phyloP scores from a whole-genome alignment of 2,329 filamentous ascomycete species.

The Hirsutella minnesotensis region DNA sequence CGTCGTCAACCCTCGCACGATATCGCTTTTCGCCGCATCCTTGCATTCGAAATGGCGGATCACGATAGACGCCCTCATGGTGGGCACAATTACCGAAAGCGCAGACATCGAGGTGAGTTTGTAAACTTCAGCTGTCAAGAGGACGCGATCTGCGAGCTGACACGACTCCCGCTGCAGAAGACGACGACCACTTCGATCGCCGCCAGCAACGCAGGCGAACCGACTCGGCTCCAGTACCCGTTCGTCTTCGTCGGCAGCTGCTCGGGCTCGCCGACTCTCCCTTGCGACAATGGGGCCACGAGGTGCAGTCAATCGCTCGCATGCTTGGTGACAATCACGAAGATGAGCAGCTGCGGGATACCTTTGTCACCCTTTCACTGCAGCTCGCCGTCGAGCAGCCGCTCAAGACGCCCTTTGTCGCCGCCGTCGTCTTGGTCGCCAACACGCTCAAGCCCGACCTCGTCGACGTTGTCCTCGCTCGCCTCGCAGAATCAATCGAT shows the following conservation, averaged over 20 bases:
- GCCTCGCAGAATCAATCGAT: constrained; percentile 50
- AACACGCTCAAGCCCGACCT: constrained; percentile 72
- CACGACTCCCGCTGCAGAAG: constrained; percentile 22
- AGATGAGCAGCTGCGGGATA: constrained; percentile 63
- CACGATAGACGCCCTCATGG: constrained; percentile 42
- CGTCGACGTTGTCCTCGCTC: constrained; percentile 55
- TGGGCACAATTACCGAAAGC: constrained; percentile 56
- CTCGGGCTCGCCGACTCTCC: constrained; percentile 73
- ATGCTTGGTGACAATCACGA: constrained; percentile 74
- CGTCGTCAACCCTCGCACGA: not conserved
- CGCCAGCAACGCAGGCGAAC: constrained; percentile 62
- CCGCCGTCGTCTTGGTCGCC: constrained; percentile 66
- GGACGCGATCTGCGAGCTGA: not conserved
- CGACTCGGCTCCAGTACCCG: constrained; percentile 55
- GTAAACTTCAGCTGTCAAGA: not conserved
- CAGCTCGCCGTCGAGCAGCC: constrained; percentile 83
- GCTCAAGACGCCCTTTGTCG: constrained; percentile 92
- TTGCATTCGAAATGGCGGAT: constrained; percentile 35
- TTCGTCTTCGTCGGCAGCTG: constrained; percentile 66
- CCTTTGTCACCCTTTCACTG: constrained; percentile 61
- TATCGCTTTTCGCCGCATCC: not conserved
- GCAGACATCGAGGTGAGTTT: constrained; percentile 62
- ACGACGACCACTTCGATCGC: constrained; percentile 69
- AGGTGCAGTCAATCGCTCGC: constrained; percentile 62
- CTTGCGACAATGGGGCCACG: constrained; percentile 65